Conservation (phyloP, 306 rosid species). For the Trifolium dubium region DNA sequence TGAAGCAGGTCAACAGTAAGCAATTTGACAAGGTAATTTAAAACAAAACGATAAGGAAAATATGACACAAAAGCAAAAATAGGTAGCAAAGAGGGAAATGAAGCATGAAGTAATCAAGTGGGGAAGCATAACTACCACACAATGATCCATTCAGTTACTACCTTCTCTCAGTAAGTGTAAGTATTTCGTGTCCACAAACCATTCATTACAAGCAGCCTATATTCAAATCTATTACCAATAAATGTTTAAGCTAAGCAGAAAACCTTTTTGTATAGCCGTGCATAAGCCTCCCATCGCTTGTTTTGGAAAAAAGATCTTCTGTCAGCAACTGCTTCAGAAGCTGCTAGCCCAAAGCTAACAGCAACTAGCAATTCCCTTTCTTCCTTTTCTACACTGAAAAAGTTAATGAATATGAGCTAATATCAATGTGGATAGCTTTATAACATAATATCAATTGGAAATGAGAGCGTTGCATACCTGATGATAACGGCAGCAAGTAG, state of each 20-base stretch:
- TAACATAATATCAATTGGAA: conserved; percentile 17
- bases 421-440: conserved; percentile 18
- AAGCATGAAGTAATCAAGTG: conserved; percentile 19
- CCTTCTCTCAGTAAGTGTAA: conserved; percentile 34
- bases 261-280: conserved; percentile 83
- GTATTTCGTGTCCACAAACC: conserved; percentile 3
- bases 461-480: conserved; percentile 50
- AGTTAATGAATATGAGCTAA: conserved; percentile 36
- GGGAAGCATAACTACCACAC: conserved; percentile 27
- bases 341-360: conserved; percentile 79
- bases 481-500: conserved; percentile 89
- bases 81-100: conserved; percentile 2
- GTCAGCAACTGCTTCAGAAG: conserved; percentile 91
- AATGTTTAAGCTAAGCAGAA: conserved; percentile 33
- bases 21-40: conserved; percentile 5
- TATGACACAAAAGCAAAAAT: conserved; percentile 22
- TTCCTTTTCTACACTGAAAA: conserved; percentile 74
- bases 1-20: conserved; percentile 43
- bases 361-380: conserved; percentile 92
- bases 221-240: conserved; percentile 8
- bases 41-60: conserved; percentile 24
- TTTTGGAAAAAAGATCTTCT: conserved; percentile 80
- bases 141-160: conserved; percentile 30
- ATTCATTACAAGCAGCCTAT: conserved; percentile 18
- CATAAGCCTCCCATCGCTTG: conserved; percentile 94